Evolutionary conservation across 2,329 filamentous ascomycete species (phyloP).

Genomic region (Alternaria sp.): DNA sequence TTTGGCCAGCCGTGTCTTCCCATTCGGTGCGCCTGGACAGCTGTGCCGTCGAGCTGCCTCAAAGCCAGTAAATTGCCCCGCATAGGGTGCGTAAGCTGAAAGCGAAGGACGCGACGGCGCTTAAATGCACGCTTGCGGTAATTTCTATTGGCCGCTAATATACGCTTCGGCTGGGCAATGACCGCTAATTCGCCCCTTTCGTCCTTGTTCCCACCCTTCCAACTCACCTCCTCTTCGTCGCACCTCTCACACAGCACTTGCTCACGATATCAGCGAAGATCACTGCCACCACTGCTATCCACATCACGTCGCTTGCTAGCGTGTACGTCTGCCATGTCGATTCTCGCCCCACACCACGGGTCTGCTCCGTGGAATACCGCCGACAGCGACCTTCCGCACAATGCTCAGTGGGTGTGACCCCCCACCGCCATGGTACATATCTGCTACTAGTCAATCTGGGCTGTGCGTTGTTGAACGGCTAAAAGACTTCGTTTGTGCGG

Average conservation of each 20-base stretch:
- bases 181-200: conserved; percentile 28
- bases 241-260: conserved; percentile 1
- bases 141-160: conserved; percentile 25
- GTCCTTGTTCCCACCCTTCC: conserved; percentile 7
- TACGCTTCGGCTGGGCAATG: conserved; percentile 17
- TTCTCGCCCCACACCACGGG: conserved; percentile 10
- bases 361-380: conserved; percentile 1
- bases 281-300: conserved; percentile 12
- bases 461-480: conserved; percentile 19
- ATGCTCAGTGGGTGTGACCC: conserved; percentile 7
- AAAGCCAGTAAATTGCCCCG: conserved; percentile 27
- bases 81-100: conserved; percentile 18
- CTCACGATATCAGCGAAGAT: conserved; percentile 3
- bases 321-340: background rate
- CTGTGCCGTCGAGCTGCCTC: conserved; percentile 31
- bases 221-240: conserved; percentile 9
- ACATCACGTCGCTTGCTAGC: background rate
- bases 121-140: conserved; percentile 34
- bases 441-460: conserved; percentile 4
- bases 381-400: conserved; percentile 1
- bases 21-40: conserved; percentile 28
- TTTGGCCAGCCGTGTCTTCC: conserved; percentile 30
- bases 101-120: conserved; percentile 29
- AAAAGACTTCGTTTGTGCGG: conserved; percentile 12
- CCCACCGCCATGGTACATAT: conserved; percentile 5